Conservation (phyloP, 2,329 filamentous ascomycete genomes). For the Pezicula rhizophila region DNA sequence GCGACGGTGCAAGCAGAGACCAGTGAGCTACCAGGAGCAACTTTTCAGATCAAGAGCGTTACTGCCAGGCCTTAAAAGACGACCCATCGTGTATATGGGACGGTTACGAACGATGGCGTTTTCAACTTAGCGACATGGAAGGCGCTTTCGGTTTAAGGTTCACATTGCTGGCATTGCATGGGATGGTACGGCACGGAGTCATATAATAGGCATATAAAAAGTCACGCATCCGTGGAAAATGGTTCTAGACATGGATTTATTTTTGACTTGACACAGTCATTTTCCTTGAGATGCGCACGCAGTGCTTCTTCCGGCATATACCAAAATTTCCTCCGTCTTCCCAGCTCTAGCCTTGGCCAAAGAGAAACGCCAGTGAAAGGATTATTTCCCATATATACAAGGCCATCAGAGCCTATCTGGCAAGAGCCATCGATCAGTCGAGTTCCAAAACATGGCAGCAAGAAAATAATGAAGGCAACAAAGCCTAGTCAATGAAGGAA, state of each 20-base stretch:
- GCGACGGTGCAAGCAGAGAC: conserved; percentile 90
- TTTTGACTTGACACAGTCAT: not conserved
- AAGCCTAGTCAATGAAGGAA: not conserved
- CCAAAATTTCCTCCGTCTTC: not conserved
- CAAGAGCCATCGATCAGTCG: conserved; percentile 26
- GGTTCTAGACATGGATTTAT: not conserved
- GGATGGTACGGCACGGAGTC: not conserved
- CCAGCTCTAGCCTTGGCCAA: not conserved
- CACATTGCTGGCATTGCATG: not conserved
- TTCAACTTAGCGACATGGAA: conserved; percentile 24
- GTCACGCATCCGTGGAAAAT: not conserved
- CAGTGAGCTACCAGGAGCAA: conserved; percentile 76
- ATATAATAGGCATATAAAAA: not conserved
- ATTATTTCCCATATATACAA: conserved; percentile 11
- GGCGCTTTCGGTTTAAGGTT: conserved; percentile 9
- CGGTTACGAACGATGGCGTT: not conserved
- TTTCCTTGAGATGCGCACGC: not conserved
- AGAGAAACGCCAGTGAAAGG: conserved; percentile 14
- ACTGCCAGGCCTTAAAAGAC: conserved; percentile 51
- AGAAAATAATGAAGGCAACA: conserved; percentile 8
- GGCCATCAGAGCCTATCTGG: conserved; percentile 38
- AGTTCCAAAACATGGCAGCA: not conserved
- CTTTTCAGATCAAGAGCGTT: conserved; percentile 91
- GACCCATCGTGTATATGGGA: not conserved
- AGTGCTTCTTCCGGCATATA: not conserved